These are phyloP conservation scores for Harringtonia lauricola DNA, from an alignment of 2,329 filamentous ascomycete species.

Conservation along the genomic window DNA sequence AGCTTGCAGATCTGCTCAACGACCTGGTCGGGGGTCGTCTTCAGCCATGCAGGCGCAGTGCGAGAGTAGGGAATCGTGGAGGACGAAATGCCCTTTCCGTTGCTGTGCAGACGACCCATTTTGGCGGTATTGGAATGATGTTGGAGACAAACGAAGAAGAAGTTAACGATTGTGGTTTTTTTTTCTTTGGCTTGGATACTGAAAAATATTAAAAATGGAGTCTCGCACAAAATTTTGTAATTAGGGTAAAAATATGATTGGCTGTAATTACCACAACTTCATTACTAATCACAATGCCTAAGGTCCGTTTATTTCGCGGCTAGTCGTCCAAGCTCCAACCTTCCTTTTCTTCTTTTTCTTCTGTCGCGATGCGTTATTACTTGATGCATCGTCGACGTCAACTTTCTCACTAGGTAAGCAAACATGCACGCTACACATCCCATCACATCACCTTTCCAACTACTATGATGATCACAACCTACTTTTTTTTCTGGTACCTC, in stretches of 20 bases:
- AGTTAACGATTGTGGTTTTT: conserved; percentile 10
- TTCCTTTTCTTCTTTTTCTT: too few relatives aligned
- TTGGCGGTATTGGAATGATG: conserved; percentile 37
- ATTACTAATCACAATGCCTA: too few relatives aligned
- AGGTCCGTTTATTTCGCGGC: too few relatives aligned
- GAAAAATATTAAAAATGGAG: background rate
- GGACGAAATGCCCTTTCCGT: conserved; percentile 97
- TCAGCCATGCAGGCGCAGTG: conserved; percentile 86
- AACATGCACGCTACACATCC: too few relatives aligned
- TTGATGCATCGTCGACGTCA: too few relatives aligned
- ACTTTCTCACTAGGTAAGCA: too few relatives aligned
- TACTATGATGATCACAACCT: conserved; percentile 61
- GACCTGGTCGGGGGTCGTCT: conserved; percentile 97
- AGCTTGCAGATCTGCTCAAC: conserved; percentile 99
- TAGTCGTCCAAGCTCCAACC: too few relatives aligned
- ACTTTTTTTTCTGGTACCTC: conserved; percentile 88
- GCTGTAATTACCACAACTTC: too few relatives aligned
- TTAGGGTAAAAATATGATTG: too few relatives aligned
- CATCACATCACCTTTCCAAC: background rate
- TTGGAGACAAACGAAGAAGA: conserved; percentile 17
- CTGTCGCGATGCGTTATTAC: too few relatives aligned
- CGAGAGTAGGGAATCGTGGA: conserved; percentile 96
- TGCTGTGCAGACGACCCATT: conserved; percentile 98
- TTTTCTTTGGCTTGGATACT: background rate
- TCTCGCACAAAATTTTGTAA: too few relatives aligned